Conservation (phyloP, 495 filamentous ascomycete genomes). For the Lepidopterella palustris region DNA sequence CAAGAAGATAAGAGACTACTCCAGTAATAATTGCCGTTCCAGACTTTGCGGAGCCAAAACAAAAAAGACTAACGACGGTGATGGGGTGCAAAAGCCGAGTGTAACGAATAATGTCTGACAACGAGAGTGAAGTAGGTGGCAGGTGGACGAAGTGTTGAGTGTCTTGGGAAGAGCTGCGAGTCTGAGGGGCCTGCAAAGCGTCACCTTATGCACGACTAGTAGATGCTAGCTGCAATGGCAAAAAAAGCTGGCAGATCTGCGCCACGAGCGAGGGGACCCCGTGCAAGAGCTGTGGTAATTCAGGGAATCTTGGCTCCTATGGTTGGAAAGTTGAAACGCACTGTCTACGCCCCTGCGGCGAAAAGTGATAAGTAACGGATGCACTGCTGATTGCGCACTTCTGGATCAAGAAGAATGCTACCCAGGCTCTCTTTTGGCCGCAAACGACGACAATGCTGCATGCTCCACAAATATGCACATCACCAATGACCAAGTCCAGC, state of each 20-base stretch:
- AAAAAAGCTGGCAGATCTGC: not conserved
- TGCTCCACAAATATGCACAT: not conserved
- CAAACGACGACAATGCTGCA: not conserved
- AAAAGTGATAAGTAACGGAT: too few species aligned
- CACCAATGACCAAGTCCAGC: not conserved
- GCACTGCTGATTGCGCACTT: too few species aligned
- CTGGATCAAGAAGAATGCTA: too few species aligned
- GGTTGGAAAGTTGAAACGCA: not conserved
- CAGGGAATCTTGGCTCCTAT: not conserved
- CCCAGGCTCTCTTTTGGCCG: too few species aligned
- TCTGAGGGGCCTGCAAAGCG: not conserved
- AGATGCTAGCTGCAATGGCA: not conserved
- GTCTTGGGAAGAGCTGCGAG: not conserved
- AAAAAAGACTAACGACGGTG: not conserved
- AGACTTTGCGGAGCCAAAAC: not conserved
- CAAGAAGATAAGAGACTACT: not conserved
- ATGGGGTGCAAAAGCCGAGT: not conserved
- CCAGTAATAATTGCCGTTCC: not conserved
- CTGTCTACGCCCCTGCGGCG: not conserved
- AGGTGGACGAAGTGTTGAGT: not conserved
- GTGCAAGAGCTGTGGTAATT: not conserved
- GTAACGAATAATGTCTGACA: not conserved
- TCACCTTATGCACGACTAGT: not conserved
- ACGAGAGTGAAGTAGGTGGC: not conserved
- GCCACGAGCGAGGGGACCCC: not conserved